phyloP scores from a whole-genome alignment of 345 rosid species.

The Linum usitatissimum region DNA sequence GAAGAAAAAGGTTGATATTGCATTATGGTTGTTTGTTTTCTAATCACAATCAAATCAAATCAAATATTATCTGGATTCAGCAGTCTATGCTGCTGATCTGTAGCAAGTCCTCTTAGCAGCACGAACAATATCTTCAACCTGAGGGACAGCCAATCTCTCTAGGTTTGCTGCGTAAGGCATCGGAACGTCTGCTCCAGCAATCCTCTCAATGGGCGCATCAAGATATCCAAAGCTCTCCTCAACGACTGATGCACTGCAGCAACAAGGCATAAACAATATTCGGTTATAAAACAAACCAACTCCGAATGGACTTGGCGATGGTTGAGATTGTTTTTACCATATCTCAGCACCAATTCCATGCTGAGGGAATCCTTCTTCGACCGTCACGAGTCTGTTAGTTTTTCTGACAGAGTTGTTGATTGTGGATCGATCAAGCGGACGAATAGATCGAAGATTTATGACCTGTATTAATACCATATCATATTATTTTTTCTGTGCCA shows the following conservation, averaged over 20 bases:
- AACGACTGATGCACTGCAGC: slow-evolving; percentile 48
- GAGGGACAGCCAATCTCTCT: slow-evolving; percentile 84
- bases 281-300: not conserved
- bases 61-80: not conserved
- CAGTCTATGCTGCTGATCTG: slow-evolving; percentile 21
- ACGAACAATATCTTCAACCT: slow-evolving; percentile 68
- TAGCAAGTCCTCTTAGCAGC: slow-evolving; percentile 60
- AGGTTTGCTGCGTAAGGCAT: slow-evolving; percentile 88
- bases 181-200: slow-evolving; percentile 85
- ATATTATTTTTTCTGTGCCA: not conserved
- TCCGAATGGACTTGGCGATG: too few species aligned
- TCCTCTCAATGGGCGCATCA: slow-evolving; percentile 82
- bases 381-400: slow-evolving; percentile 89
- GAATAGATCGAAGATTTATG: slow-evolving; percentile 71
- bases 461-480: slow-evolving; percentile 31
- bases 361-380: slow-evolving; percentile 94
- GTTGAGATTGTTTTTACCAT: slow-evolving; percentile 34
- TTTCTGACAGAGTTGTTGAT: slow-evolving; percentile 88
- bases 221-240: slow-evolving; percentile 85
- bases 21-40: too few species aligned
- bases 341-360: slow-evolving; percentile 95
- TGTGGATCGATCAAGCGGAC: slow-evolving; percentile 75
- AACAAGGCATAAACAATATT: not conserved
- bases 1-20: too few species aligned
- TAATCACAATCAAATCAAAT: not conserved